Conservation (phyloP, 441 rosid species). For the Eugenia klotzschiana region DNA sequence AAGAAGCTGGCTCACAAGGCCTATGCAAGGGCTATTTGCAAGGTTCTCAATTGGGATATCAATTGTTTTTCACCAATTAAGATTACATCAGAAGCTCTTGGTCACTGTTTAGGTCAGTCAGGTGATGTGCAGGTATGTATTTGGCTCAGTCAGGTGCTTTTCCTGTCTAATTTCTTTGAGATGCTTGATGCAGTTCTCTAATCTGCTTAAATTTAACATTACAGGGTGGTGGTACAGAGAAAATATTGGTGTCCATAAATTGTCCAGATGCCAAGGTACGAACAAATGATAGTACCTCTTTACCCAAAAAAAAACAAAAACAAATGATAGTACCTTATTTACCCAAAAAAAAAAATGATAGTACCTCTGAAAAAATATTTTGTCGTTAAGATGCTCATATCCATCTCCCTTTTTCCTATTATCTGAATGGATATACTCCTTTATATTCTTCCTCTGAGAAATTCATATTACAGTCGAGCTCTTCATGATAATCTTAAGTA, state of each 20-base stretch:
- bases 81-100: conserved; percentile 9
- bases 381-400: background rate
- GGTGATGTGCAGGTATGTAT: background rate
- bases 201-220: background rate
- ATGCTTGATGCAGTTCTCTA: background rate
- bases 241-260: background rate
- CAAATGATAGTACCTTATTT: no score
- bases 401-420: background rate
- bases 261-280: background rate
- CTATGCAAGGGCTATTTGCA: conserved; percentile 29
- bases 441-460: background rate
- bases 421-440: background rate
- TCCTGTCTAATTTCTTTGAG: background rate
- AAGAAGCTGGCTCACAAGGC: conserved; percentile 34
- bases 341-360: no score
- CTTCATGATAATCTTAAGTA: background rate
- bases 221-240: background rate
- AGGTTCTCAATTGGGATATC: conserved; percentile 42
- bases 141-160: background rate
- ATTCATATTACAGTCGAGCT: background rate
- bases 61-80: conserved; percentile 16
- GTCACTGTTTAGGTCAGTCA: conserved; percentile 3
- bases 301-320: no score
- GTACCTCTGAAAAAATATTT: background rate
- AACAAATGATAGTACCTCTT: background rate